These are phyloP conservation scores for Arabidopsis suecica DNA, from an alignment of 345 rosid genomes.

Conservation along the genomic window DNA sequence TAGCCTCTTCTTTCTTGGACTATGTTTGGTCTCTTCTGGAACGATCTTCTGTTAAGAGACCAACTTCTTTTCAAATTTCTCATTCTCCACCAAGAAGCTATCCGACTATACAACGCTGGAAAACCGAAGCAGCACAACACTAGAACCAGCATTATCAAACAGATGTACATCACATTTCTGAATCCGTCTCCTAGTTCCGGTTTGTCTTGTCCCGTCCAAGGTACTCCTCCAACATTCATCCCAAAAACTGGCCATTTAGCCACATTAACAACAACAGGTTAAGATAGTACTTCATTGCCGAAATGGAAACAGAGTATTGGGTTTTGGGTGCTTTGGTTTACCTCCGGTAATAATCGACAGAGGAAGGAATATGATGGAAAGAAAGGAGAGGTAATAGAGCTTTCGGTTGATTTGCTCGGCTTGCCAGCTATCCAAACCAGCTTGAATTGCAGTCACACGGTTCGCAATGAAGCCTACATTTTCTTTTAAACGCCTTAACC, in stretches of 20 bases:
- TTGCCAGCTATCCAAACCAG: slow-evolving; percentile 96
- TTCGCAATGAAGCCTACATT: slow-evolving; percentile 92
- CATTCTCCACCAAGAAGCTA: slow-evolving; percentile 61
- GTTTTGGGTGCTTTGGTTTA: neutral
- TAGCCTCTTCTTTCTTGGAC: slow-evolving; percentile 69
- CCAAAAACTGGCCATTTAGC: slow-evolving; percentile 68
- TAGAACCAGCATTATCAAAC: slow-evolving; percentile 58
- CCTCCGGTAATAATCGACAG: slow-evolving; percentile 95
- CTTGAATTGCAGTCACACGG: slow-evolving; percentile 89
- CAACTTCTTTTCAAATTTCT: slow-evolving; percentile 64
- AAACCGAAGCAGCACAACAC: slow-evolving; percentile 74
- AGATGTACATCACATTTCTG: slow-evolving; percentile 82
- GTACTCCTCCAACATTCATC: slow-evolving; percentile 99
- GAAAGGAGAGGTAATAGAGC: slow-evolving; percentile 93
- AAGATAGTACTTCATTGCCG: neutral
- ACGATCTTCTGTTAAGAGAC: slow-evolving; percentile 76
- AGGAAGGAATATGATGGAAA: slow-evolving; percentile 93
- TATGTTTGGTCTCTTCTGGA: slow-evolving; percentile 56
- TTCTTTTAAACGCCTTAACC: slow-evolving; percentile 87
- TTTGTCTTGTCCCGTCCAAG: slow-evolving; percentile 84
- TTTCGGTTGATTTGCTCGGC: slow-evolving; percentile 92
- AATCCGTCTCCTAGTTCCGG: slow-evolving; percentile 74
- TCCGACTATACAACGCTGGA: slow-evolving; percentile 57
- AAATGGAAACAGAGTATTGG: neutral
- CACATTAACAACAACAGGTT: slow-evolving; percentile 1